A percentile compares a stretch with the other conserved stretches of the same genome.
Conservation (phyloP, 108 stramenopile species). For the Cyclotella atomus region DNA sequence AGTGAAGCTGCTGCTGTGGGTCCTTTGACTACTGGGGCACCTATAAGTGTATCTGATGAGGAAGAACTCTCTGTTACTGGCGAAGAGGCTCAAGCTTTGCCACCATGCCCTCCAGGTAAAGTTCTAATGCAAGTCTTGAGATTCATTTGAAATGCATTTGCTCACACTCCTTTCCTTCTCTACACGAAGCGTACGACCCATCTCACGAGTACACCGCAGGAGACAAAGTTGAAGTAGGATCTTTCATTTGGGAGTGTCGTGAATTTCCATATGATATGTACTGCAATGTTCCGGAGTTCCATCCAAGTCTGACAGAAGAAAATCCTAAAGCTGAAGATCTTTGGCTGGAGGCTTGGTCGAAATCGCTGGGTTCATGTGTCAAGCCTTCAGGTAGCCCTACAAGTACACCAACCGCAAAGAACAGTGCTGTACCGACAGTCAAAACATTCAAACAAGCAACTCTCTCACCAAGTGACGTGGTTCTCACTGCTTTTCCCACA, state of each 20-base stretch:
- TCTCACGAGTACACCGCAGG: background rate
- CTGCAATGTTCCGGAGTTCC: conserved; percentile 8
- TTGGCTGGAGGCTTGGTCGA: conserved; percentile 10
- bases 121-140: too few species aligned
- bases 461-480: background rate
- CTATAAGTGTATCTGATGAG: background rate
- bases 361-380: background rate
- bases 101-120: background rate
- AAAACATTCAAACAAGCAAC: background rate
- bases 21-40: background rate
- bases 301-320: background rate
- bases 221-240: background rate
- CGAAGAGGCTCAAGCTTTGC: background rate
- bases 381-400: background rate
- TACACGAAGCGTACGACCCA: conserved; percentile 1
- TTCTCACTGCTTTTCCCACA: conserved; percentile 12
- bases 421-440: background rate
- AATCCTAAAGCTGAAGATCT: conserved; percentile 4
- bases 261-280: conserved; percentile 6
- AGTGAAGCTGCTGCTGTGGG: too few species aligned
- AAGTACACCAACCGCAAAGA: background rate
- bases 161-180: too few species aligned
- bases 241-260: conserved; percentile 5
- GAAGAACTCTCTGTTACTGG: background rate
- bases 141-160: too few species aligned